phyloP scores from a whole-genome alignment of 2,329 filamentous ascomycete species.

The Phaeosphaeriaceae sp. region DNA sequence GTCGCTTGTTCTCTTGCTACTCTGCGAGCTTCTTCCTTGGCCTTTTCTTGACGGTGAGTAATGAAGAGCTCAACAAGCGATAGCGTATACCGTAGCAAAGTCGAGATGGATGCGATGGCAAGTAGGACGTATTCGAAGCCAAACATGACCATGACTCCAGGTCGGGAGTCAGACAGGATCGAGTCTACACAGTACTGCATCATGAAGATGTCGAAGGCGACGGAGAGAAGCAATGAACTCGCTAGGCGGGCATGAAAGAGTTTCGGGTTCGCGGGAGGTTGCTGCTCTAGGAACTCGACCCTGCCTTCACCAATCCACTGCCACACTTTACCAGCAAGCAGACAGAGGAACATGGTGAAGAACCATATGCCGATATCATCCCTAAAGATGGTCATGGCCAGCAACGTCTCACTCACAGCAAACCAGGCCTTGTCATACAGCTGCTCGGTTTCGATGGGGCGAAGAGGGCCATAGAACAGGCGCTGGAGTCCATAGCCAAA shows the following conservation, averaged over 20 bases:
- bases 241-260: slow-evolving; percentile 86
- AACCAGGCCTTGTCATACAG: slow-evolving; percentile 98
- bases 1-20: slow-evolving; percentile 70
- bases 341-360: slow-evolving; percentile 90
- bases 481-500: slow-evolving; percentile 88
- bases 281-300: slow-evolving; percentile 93
- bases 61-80: slow-evolving; percentile 79
- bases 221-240: slow-evolving; percentile 77
- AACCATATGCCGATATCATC: slow-evolving; percentile 96
- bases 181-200: slow-evolving; percentile 81
- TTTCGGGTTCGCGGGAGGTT: slow-evolving; percentile 85
- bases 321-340: slow-evolving; percentile 96
- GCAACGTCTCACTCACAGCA: slow-evolving; percentile 91
- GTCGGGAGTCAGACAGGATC: slow-evolving; percentile 85
- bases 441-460: slow-evolving; percentile 94
- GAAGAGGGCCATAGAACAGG: slow-evolving; percentile 86
- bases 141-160: slow-evolving; percentile 99
- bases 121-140: slow-evolving; percentile 95
- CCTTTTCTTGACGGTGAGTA: slow-evolving; percentile 73
- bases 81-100: slow-evolving; percentile 77
- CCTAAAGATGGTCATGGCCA: slow-evolving; percentile 98
- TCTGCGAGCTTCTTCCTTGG: slow-evolving; percentile 57
- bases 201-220: slow-evolving; percentile 80
- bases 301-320: slow-evolving; percentile 97
- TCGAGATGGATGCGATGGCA: slow-evolving; percentile 79